phyloP scores from a whole-genome alignment of 495 filamentous ascomycete species.

The Geoglossum glabrum region DNA sequence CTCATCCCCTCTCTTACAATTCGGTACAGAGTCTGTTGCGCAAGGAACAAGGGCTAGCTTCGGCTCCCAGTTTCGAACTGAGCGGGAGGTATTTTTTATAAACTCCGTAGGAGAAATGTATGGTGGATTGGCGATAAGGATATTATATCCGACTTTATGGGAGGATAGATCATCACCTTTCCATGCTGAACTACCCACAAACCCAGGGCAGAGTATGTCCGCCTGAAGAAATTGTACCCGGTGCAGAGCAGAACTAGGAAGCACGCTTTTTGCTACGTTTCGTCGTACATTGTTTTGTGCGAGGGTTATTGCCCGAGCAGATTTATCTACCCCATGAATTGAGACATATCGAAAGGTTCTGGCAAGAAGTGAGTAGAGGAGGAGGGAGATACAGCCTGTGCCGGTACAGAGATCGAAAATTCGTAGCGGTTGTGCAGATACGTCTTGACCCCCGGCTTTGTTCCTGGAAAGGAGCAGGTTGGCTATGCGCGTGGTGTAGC shows the following conservation, averaged over 20 bases:
- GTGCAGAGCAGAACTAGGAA: constrained; percentile 14
- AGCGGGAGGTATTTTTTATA: constrained; percentile 30
- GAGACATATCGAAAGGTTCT: not conserved
- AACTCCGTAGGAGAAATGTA: constrained; percentile 56
- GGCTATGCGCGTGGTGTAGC: constrained; percentile 38
- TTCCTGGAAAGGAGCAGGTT: constrained; percentile 18
- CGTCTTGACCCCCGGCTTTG: not conserved
- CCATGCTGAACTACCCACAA: not conserved
- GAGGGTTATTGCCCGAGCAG: constrained; percentile 35
- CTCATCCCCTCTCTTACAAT: constrained; percentile 25
- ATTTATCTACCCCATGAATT: constrained; percentile 37
- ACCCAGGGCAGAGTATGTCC: constrained; percentile 29
- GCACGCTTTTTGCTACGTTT: constrained; percentile 21
- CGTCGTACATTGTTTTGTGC: constrained; percentile 37
- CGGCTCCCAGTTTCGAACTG: constrained; percentile 67
- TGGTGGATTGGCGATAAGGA: constrained; percentile 80
- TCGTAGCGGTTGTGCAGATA: constrained; percentile 19
- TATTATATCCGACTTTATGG: constrained; percentile 25
- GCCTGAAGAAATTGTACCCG: constrained; percentile 30
- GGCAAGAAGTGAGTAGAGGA: constrained; percentile 37
- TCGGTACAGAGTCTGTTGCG: not conserved
- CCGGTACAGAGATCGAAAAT: constrained; percentile 80
- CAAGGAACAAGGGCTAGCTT: constrained; percentile 51
- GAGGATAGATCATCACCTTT: not conserved
- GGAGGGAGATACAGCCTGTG: constrained; percentile 73